Evolutionary conservation across 352 stramenopile genomes (phyloP), one percentile per base, ranked within the genome.

Genomic region (Phytophthora ohioensis): DNA sequence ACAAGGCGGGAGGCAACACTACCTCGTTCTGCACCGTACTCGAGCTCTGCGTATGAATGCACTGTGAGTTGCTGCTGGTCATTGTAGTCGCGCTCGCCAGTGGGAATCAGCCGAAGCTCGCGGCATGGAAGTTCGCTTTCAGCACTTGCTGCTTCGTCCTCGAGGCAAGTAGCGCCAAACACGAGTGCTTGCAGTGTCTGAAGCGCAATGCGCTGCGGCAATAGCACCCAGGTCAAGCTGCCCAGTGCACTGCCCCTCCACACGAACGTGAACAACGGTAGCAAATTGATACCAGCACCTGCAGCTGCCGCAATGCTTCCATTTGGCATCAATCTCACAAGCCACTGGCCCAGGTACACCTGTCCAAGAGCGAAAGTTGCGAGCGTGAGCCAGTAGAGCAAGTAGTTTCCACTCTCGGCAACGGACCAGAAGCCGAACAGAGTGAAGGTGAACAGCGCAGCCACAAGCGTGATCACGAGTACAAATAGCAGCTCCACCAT

Each of bases 341-440:
- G 62, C 67, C 71, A 75, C n/a, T 79, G 62, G 11, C 45, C 53
- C n/a, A 75, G 41, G 30, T 75, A 79, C 21, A 64, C 12, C 34
- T 79, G 57, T 5, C 61, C 55, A 43, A 75, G 57, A 43, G 49
- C 61, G 35, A 79, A 73, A 8, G 54, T 48, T 11, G 57, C 12
- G 13, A 75, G 66, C 8, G 45, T 61, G 52, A 79, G 60, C 71
- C 71, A 79, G 52, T 64, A 71, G 3, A 69, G 41, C 17, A 56
- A 63, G 35, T 75, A 79, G 60, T 47, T 67, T 45, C 67, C 47
- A 10, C 45, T 65, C 30, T 55, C 21, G n/a, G 57, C 48, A 10
- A 71, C 53, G 2, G 54, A 59, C 71, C 71, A 72, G 51, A 75
- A 70, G 0, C 67, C 57, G 12, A 64, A 71, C 3, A 74, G 43